Conservation (phyloP, 176 grass and related monocot genomes). For the Chloris gayana region DNA sequence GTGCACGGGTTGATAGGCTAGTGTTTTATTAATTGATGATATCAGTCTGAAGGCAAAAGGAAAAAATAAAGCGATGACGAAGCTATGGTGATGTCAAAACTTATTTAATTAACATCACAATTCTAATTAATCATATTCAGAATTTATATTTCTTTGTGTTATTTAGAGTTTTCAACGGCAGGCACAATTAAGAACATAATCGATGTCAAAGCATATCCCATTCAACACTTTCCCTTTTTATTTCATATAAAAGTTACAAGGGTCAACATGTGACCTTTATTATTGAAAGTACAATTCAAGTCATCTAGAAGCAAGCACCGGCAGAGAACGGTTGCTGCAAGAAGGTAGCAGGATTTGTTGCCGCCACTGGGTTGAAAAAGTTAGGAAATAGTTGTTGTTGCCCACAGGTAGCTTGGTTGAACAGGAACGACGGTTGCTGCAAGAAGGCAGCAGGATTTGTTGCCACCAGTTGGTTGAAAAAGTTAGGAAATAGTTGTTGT, state of each 20-base stretch:
- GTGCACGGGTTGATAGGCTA: too few relatives aligned
- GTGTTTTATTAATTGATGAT: too few relatives aligned
- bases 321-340: neutral
- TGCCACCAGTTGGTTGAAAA: too few relatives aligned
- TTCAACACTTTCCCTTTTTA: neutral
- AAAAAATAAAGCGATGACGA: neutral
- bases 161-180: neutral
- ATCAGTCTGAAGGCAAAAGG: neutral
- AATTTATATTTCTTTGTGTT: neutral
- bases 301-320: neutral
- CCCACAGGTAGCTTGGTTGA: neutral
- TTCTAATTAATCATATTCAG: neutral
- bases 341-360: neutral
- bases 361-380: neutral
- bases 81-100: neutral
- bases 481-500: too few relatives aligned
- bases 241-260: neutral
- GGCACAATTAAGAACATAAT: neutral
- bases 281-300: neutral
- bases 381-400: neutral
- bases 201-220: neutral
- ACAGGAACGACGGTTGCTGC: too few relatives aligned
- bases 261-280: neutral
- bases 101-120: neutral
- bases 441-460: too few relatives aligned